Percentiles rank a stretch among this genome's conserved stretches.
These are phyloP conservation scores for Fusarium bactridioides DNA, from an alignment of 2,329 filamentous ascomycete genomes.

Conservation along the genomic window DNA sequence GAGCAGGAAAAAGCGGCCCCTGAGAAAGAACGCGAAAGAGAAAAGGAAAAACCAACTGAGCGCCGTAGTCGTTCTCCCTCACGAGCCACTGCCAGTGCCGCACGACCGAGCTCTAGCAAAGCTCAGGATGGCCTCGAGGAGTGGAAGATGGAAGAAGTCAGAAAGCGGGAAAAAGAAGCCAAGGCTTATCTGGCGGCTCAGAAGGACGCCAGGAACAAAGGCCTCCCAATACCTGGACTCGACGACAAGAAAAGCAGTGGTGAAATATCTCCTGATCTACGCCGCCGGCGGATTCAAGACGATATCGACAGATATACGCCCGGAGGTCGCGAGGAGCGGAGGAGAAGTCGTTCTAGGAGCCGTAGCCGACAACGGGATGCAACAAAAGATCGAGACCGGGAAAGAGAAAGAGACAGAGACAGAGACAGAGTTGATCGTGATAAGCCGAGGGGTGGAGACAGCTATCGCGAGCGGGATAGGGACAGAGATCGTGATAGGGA, in stretches of 20 bases:
- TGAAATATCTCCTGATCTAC: slow-evolving; percentile 56
- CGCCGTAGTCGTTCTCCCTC: slow-evolving; percentile 57
- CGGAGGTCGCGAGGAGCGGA: slow-evolving; percentile 52
- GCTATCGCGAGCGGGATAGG: slow-evolving; percentile 30
- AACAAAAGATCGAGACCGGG: slow-evolving; percentile 42
- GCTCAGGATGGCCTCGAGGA: slow-evolving; percentile 61
- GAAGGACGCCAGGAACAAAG: slow-evolving; percentile 67
- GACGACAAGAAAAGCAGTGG: slow-evolving; percentile 58
- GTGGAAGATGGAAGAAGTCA: slow-evolving; percentile 69
- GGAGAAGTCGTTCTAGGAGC: slow-evolving; percentile 48
- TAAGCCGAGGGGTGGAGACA: slow-evolving; percentile 36
- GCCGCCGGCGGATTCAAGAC: slow-evolving; percentile 38
- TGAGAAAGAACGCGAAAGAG: slow-evolving; percentile 3
- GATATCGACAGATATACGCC: slow-evolving; percentile 57
- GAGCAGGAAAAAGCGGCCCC: slow-evolving; percentile 26
- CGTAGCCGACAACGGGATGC: slow-evolving; percentile 46
- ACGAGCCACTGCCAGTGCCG: slow-evolving; percentile 46
- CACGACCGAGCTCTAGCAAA: slow-evolving; percentile 50
- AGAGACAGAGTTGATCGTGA: slow-evolving; percentile 40
- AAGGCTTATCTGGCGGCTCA: slow-evolving; percentile 70
- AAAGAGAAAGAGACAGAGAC: slow-evolving; percentile 27
- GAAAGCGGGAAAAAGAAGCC: slow-evolving; percentile 69
- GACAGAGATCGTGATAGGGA: slow-evolving; percentile 40
- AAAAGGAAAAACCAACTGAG: slow-evolving; percentile 41
- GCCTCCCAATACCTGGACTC: slow-evolving; percentile 65